phyloP scores from a whole-genome alignment of 345 rosid species.

The Salix brachista region DNA sequence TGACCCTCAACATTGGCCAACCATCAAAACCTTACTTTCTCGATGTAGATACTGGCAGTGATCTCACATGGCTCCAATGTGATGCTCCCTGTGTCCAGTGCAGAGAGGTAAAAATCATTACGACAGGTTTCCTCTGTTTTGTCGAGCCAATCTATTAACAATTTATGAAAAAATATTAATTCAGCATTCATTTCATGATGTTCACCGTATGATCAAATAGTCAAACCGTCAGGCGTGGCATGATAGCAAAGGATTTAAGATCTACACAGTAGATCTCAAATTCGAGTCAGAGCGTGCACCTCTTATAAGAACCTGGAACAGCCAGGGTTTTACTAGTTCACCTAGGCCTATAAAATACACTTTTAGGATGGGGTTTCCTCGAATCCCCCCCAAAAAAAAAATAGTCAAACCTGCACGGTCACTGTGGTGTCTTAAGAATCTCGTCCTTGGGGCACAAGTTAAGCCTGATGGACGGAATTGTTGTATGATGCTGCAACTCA shows the following conservation, averaged over 20 bases:
- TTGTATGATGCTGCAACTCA: background rate
- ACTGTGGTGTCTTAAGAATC: background rate
- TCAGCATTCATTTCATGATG: background rate
- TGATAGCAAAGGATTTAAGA: no score
- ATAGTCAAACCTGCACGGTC: background rate
- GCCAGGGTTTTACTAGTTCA: no score
- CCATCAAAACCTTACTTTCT: conserved; percentile 86
- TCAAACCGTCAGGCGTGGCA: background rate
- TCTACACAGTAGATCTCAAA: no score
- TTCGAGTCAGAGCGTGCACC: no score
- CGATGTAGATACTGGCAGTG: conserved; percentile 92
- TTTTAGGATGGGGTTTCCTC: no score
- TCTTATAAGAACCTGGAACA: no score
- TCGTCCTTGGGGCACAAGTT: background rate
- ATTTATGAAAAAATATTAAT: background rate
- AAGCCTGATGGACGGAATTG: background rate
- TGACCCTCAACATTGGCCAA: conserved; percentile 67
- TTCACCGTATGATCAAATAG: background rate
- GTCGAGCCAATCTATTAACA: background rate
- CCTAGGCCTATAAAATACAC: no score
- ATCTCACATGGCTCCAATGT: conserved; percentile 97
- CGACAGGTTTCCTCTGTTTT: background rate
- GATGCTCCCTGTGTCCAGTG: conserved; percentile 74
- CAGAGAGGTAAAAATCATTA: conserved; percentile 37
- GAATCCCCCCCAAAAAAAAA: background rate